phyloP scores from a whole-genome alignment of 176 grass and related monocot genomes.

The Eragrostis nindensis region DNA sequence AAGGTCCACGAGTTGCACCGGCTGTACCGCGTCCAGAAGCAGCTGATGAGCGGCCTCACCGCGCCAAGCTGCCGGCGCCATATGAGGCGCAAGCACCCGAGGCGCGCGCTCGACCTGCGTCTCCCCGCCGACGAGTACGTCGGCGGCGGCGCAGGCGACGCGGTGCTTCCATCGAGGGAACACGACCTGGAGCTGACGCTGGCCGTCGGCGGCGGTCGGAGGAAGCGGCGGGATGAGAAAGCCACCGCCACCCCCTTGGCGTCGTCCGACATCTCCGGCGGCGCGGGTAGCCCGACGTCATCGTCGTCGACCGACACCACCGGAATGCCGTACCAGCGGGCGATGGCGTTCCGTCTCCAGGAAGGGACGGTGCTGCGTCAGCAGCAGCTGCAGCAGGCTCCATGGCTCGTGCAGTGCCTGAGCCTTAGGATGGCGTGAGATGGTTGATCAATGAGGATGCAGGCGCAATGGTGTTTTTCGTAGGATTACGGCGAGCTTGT shows the following conservation, averaged over 20 bases:
- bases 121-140: slow-evolving; percentile 46
- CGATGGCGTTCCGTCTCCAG: slow-evolving; percentile 23
- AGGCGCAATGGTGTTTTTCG: not conserved
- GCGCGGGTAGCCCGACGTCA: slow-evolving; percentile 31
- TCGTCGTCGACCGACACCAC: slow-evolving; percentile 9
- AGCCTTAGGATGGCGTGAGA: slow-evolving; percentile 59
- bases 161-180: not conserved
- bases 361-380: slow-evolving; percentile 12
- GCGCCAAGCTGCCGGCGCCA: slow-evolving; percentile 39
- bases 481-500: not conserved
- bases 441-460: too few relatives aligned
- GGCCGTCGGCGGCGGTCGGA: slow-evolving; percentile 39
- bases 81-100: slow-evolving; percentile 34
- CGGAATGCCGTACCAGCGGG: slow-evolving; percentile 1
- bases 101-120: slow-evolving; percentile 44
- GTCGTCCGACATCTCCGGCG: slow-evolving; percentile 41
- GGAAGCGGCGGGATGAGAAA: slow-evolving; percentile 13
- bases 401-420: slow-evolving; percentile 57
- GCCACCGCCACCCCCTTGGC: not conserved
- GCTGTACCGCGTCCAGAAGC: slow-evolving; percentile 70
- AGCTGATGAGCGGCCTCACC: slow-evolving; percentile 56
- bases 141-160: not conserved
- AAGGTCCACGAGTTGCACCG: slow-evolving; percentile 70
- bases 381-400: slow-evolving; percentile 16
- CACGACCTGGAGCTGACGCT: slow-evolving; percentile 65